Conservation (phyloP, 257 asterid genomes). For the Thymus mandschuricus region DNA sequence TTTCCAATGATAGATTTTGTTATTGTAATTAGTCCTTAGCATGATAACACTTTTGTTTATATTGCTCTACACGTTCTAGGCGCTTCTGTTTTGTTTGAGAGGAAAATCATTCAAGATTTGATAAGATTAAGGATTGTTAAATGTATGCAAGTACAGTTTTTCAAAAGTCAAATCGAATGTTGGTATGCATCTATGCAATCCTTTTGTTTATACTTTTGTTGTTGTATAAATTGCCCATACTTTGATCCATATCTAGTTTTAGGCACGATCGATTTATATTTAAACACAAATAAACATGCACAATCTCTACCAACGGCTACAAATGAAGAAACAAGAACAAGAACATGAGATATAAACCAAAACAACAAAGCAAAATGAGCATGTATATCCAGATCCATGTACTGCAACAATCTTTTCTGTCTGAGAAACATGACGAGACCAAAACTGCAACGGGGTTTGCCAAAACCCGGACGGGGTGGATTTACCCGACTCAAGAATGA, state of each 20-base stretch:
- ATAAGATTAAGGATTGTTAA: neutral
- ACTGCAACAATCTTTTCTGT: slow-evolving; percentile 29
- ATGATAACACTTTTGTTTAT: slow-evolving; percentile 26
- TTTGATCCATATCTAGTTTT: too few relatives aligned
- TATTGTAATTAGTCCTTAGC: slow-evolving; percentile 48
- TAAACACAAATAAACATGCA: too few relatives aligned
- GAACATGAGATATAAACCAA: too few relatives aligned
- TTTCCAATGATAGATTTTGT: slow-evolving; percentile 42
- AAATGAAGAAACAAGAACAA: too few relatives aligned
- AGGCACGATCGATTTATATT: neutral
- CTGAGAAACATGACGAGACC: slow-evolving; percentile 42
- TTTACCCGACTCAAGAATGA: slow-evolving; percentile 27
- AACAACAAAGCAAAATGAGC: slow-evolving; percentile 26
- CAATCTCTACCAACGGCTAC: too few relatives aligned
- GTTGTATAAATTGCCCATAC: neutral
- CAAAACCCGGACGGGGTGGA: slow-evolving; percentile 22
- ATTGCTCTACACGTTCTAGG: slow-evolving; percentile 49
- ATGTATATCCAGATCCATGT: slow-evolving; percentile 2
- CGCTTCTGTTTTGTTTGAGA: neutral
- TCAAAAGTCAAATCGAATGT: neutral
- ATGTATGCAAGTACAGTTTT: neutral
- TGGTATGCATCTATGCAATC: neutral
- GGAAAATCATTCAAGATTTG: slow-evolving; percentile 5
- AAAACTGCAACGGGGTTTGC: slow-evolving; percentile 57
- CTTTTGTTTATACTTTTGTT: neutral